Conservation (phyloP, 116 monocot genomes). For the Iris pallida region DNA sequence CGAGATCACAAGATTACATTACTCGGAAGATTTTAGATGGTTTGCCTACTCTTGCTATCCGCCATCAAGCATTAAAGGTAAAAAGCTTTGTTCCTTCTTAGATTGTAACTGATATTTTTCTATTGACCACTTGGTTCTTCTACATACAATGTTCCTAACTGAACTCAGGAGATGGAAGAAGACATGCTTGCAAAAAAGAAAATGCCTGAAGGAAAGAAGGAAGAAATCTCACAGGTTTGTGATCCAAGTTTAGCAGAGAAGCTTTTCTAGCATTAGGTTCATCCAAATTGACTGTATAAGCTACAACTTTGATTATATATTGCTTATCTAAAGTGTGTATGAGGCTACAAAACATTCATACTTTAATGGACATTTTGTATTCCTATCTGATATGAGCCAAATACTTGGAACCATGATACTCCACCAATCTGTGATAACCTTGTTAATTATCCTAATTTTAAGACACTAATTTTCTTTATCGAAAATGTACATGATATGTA, state of each 20-base stretch:
- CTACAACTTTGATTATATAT: too few relatives aligned
- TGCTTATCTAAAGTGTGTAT: too few relatives aligned
- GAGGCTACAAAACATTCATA: too few relatives aligned
- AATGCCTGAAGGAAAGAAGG: conserved; percentile 69
- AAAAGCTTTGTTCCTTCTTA: background rate
- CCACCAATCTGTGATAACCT: too few relatives aligned
- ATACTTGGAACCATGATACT: too few relatives aligned
- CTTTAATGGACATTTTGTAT: too few relatives aligned
- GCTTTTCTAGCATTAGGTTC: too few relatives aligned
- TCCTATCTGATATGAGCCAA: too few relatives aligned
- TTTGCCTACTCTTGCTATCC: conserved; percentile 64
- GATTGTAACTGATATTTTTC: background rate
- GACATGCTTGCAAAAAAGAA: conserved; percentile 82
- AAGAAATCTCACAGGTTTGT: conserved; percentile 78
- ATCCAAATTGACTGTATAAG: too few relatives aligned
- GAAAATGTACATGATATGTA: too few relatives aligned
- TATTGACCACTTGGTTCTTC: background rate
- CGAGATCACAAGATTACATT: conserved; percentile 67
- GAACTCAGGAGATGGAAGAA: conserved; percentile 61
- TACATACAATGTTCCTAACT: background rate
- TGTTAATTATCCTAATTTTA: too few relatives aligned
- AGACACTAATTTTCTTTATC: too few relatives aligned
- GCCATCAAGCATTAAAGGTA: conserved; percentile 71
- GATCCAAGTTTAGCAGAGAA: background rate
- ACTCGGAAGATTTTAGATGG: conserved; percentile 65